Evolutionary conservation across 2,329 filamentous ascomycete species (phyloP), one percentile per base, ranked within the genome.

Genomic region (Fusarium ramigenum): DNA sequence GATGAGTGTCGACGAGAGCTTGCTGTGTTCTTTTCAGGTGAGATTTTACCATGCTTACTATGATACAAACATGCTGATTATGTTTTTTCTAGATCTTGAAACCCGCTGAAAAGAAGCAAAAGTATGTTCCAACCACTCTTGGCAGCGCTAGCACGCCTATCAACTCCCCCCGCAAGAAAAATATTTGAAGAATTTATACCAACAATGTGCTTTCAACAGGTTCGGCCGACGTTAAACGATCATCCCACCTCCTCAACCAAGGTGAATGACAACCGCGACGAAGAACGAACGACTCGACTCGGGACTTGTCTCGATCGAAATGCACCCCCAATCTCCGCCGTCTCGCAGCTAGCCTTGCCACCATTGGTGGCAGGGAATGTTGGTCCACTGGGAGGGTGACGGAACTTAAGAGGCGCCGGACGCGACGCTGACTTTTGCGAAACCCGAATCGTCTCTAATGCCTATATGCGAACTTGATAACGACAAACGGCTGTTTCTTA

Each of bases 21-120:
- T 99, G 84, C 89, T 99, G 80, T 99, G 96, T 89, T 98, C 95
- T 73, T 99, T 99, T 92, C 96, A 98, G 93, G 94, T 96, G 78
- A 62, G 86, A 52, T 30, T 44, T 11, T 21, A 15, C 21, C 39
- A 47, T 15, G 19, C 30, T 44, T 9, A 18, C 21, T 16, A 40
- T 42, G 39, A 9, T 34, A 21, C 18, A 14, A 37, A n/a, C 34
- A 34, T 63, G 23, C 73, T 77, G 50, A 77, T 62, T 36, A 34
- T 21, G 40, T 18, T 32, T 32, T 19, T 37, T 60, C 34, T 78
- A 97, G 94, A 98, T 99, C 83, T 89, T 99, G 87, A 99, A 98
- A 89, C 96, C 96, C 81, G 96, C 96, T 85, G 96, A 99, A 91
- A 99, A 99, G 92, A 99, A 99, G 92, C 96, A 98, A 94, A 98